phyloP scores from a whole-genome alignment of 345 rosid species.

The Bretschneidera sinensis region DNA sequence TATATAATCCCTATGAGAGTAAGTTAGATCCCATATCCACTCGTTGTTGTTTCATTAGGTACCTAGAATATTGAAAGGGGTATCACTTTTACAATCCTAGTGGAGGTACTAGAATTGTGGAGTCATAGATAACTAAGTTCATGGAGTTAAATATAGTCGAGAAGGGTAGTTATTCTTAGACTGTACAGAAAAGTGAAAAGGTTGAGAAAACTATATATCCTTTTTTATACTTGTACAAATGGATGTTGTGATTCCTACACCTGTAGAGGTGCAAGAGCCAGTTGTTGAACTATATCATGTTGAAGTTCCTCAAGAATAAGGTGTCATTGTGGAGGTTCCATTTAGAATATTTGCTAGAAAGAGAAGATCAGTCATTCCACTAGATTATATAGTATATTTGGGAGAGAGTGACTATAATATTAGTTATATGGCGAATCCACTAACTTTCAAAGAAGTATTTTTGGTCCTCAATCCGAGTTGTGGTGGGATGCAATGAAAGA shows the following conservation, averaged over 20 bases:
- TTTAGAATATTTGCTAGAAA: no score
- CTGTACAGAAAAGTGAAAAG: no score
- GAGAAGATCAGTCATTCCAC: background rate
- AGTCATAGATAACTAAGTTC: no score
- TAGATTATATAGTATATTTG: background rate
- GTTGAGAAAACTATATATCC: no score
- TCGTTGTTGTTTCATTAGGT: background rate
- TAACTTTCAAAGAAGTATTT: background rate
- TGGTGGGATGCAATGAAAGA: background rate
- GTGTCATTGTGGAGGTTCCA: background rate
- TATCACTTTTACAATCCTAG: background rate
- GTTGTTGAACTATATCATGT: background rate
- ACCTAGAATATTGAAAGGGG: background rate
- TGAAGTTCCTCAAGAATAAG: no score
- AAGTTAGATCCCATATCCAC: no score
- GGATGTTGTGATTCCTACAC: no score
- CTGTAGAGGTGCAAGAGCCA: background rate
- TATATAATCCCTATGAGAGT: background rate
- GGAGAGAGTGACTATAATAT: background rate
- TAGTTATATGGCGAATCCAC: background rate
- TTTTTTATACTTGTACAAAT: no score
- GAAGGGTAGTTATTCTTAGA: no score
- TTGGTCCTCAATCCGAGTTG: background rate
- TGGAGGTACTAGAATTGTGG: no score
- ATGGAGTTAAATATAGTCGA: no score